Evolutionary conservation across 192 early-diverging fungal genomes (phyloP).

Genomic region (Backusella morwellensis): DNA sequence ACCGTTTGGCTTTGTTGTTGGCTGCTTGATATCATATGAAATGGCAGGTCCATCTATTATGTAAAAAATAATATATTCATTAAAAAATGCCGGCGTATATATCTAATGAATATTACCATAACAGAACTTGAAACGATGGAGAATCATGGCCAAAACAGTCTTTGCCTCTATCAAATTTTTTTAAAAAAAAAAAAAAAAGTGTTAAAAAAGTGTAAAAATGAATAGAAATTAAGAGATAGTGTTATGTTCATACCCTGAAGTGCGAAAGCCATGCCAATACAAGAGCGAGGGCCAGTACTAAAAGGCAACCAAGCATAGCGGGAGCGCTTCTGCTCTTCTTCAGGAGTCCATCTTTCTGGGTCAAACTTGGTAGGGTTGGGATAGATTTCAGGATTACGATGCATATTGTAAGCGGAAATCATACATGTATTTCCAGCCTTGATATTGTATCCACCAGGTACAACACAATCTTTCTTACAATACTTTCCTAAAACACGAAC

Average conservation of each 20-base stretch:
- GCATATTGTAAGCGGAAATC: conserved; percentile 38
- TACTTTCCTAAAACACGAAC: conserved; percentile 38
- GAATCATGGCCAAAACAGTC: conserved; percentile 48
- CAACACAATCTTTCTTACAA: conserved; percentile 40
- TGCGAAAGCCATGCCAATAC: conserved; percentile 62
- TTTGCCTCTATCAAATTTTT: conserved; percentile 43
- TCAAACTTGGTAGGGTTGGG: conserved; percentile 46
- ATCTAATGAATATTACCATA: conserved; percentile 14
- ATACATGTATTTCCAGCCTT: conserved; percentile 18
- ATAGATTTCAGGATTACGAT: conserved; percentile 44
- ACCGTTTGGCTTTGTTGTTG: conserved; percentile 36
- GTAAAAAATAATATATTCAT: neutral
- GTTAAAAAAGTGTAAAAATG: conserved; percentile 33
- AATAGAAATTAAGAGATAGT: neutral
- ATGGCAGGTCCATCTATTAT: conserved; percentile 26
- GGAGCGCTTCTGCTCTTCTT: conserved; percentile 48
- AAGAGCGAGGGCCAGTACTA: conserved; percentile 45
- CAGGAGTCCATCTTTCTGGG: conserved; percentile 51
- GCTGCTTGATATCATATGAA: conserved; percentile 20
- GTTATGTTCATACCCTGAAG: conserved; percentile 19
- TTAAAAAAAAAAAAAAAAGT: conserved; percentile 50
- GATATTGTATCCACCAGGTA: conserved; percentile 45
- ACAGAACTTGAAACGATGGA: conserved; percentile 44
- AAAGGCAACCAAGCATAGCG: conserved; percentile 56
- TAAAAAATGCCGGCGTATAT: neutral